phyloP scores from a whole-genome alignment of 371 early-diverging fungal genomes.

The Mucor velutinosus region DNA sequence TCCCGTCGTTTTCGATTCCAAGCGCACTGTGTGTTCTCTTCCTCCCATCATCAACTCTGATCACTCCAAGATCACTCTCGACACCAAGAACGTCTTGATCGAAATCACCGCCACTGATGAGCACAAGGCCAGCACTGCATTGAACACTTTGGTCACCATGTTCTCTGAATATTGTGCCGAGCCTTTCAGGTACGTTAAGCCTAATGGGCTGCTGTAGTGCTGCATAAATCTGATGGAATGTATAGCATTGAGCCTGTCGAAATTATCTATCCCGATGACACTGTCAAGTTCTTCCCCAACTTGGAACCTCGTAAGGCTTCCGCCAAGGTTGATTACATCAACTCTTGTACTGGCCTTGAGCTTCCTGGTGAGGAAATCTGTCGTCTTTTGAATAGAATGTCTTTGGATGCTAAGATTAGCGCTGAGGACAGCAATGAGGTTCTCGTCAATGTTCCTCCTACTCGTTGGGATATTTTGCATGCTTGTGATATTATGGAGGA shows the following conservation, averaged over 20 bases:
- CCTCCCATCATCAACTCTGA: constrained; percentile 99
- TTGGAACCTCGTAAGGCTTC: constrained; percentile 69
- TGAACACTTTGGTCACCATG: constrained; percentile 94
- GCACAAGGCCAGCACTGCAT: constrained; percentile 92
- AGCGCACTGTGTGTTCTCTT: constrained; percentile 88
- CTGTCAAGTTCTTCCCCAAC: constrained; percentile 71
- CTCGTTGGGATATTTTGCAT: constrained; percentile 97
- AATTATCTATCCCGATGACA: constrained; percentile 86
- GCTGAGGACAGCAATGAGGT: constrained; percentile 64
- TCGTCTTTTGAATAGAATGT: constrained; percentile 83
- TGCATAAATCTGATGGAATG: background rate
- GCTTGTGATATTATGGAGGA: constrained; percentile 99
- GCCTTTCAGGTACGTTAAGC: constrained; percentile 77
- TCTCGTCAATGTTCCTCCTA: constrained; percentile 86
- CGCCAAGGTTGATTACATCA: constrained; percentile 86
- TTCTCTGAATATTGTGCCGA: constrained; percentile 92
- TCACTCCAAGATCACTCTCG: constrained; percentile 94
- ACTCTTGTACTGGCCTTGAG: constrained; percentile 78
- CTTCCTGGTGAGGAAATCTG: constrained; percentile 80
- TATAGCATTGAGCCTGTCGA: constrained; percentile 89
- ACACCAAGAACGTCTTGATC: constrained; percentile 98
- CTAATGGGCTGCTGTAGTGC: background rate
- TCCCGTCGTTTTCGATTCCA: constrained; percentile 91
- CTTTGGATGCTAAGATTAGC: constrained; percentile 72
- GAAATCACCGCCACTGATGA: constrained; percentile 98